Evolutionary conservation across 176 grass and related monocot species (phyloP), one percentile per base, ranked within the genome.

Genomic region (Aegilops tauschii): DNA sequence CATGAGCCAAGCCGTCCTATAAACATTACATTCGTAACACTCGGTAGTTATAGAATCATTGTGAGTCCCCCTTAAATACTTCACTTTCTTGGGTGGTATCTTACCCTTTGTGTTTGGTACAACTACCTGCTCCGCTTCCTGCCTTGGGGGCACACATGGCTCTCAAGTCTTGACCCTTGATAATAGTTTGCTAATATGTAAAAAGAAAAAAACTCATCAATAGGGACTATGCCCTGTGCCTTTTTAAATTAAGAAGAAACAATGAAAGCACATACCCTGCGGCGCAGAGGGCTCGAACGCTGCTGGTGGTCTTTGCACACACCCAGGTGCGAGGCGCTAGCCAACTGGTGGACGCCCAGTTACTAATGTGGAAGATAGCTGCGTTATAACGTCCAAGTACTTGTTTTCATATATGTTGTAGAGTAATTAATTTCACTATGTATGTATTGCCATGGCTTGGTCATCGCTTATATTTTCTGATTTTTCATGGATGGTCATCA

Each of bases 401-500:
- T 47, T 84, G 23, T 47, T 61, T 64, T 23, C 39, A 35, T 84
- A 63, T 75, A 25, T 65, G 35, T 73, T 56, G n/a, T 45, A 45
- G 58, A 63, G 37, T 61, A 34, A 31, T 81, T 79, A 25, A 64
- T 77, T 86, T 50, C 20, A 73, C 65, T 75, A 54, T 36, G 16
- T 83, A 34, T 32, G 11, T 68, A 84, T 72, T 83, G 30, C 49
- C 35, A 54, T n/a, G 12, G 29, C 76, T 61, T 87, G 68, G 81
- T 59, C 36, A 45, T 80, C 21, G 20, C 77, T 76, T 49, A 82
- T 72, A 9, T 86, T 91, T 45, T 89, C 32, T 81, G 72, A 68
- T 49, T 65, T 92, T 79, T 56, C 69, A 71, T 88, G 77, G 16
- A 52, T 86, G 69, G 65, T 67, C 65, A 78, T 76, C 90, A 98